Conservation (phyloP, 192 early-diverging fungal species). For the Backusella westeae region DNA sequence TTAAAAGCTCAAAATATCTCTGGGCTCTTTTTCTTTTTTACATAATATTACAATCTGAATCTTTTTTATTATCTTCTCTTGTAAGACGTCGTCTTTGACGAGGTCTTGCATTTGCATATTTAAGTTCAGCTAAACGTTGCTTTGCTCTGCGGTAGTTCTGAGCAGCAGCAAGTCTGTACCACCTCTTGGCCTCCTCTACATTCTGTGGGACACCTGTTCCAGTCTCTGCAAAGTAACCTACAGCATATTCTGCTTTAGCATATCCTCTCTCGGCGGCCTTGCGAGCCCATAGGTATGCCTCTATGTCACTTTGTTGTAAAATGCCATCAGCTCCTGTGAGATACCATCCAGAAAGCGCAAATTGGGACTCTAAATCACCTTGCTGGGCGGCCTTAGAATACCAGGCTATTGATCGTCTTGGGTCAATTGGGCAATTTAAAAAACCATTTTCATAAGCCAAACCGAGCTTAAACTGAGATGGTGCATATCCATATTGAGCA, state of each 20-base stretch:
- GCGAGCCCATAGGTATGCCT: conserved; percentile 97
- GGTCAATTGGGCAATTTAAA: conserved; percentile 80
- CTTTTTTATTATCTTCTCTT: conserved; percentile 11
- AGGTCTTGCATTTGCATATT: conserved; percentile 36
- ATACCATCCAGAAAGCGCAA: conserved; percentile 98
- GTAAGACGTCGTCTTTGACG: conserved; percentile 17
- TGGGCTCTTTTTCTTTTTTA: background rate
- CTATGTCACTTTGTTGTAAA: conserved; percentile 86
- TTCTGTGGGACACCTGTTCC: conserved; percentile 81
- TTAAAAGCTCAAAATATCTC: background rate
- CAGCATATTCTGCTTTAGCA: conserved; percentile 94
- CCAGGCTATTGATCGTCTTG: conserved; percentile 91
- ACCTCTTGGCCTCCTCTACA: conserved; percentile 82
- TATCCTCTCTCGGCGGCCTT: conserved; percentile 94
- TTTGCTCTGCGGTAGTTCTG: conserved; percentile 85
- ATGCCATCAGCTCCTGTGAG: conserved; percentile 86
- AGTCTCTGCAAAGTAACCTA: conserved; percentile 92
- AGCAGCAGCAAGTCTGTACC: conserved; percentile 85
- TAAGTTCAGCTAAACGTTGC: conserved; percentile 81
- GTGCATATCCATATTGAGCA: conserved; percentile 89
- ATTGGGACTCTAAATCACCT: conserved; percentile 88
- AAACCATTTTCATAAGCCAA: conserved; percentile 93
- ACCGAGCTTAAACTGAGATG: conserved; percentile 91
- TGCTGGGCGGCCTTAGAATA: conserved; percentile 94
- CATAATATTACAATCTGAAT: conserved; percentile 30